Evolutionary conservation across 805 yeast species (phyloP).

Genomic region (Torulaspora maleeae): DNA sequence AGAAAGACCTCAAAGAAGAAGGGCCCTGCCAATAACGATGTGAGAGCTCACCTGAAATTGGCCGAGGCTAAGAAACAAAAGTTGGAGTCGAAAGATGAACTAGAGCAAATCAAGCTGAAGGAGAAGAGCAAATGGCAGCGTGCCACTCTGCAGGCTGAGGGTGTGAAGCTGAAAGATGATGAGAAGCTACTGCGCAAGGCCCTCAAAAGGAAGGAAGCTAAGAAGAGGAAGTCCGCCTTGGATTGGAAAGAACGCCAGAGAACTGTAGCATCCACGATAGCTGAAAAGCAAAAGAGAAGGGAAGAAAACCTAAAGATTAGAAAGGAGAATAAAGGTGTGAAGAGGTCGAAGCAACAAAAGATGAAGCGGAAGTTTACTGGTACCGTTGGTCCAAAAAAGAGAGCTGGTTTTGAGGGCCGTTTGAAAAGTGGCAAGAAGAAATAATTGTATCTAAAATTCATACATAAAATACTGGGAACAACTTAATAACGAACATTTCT

Average conservation of each 20-base stretch:
- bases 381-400: conserved; percentile 42
- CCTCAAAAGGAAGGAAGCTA: conserved; percentile 72
- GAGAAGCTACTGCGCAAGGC: conserved; percentile 84
- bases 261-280: conserved; percentile 66
- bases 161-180: conserved; percentile 82
- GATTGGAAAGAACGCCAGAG: conserved; percentile 93
- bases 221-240: conserved; percentile 77
- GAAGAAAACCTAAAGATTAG: conserved; percentile 86
- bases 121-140: conserved; percentile 83
- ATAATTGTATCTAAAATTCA: conserved; percentile 7
- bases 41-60: conserved; percentile 72
- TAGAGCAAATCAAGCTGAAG: conserved; percentile 49
- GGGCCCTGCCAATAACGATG: conserved; percentile 83
- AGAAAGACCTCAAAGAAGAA: conserved; percentile 54
- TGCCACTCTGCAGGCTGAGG: conserved; percentile 83
- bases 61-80: conserved; percentile 70
- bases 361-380: conserved; percentile 62
- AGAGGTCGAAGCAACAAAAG: conserved; percentile 67
- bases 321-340: conserved; percentile 78
- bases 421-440: conserved; percentile 33
- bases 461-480: neutral
- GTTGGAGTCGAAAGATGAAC: conserved; percentile 55
- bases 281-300: conserved; percentile 77
- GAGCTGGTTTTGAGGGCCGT: conserved; percentile 93
- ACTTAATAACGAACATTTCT: neutral